Base-by-base conservation (phyloP, 257 asterid genomes). In the Fraxinus quadrangulata region DNA sequence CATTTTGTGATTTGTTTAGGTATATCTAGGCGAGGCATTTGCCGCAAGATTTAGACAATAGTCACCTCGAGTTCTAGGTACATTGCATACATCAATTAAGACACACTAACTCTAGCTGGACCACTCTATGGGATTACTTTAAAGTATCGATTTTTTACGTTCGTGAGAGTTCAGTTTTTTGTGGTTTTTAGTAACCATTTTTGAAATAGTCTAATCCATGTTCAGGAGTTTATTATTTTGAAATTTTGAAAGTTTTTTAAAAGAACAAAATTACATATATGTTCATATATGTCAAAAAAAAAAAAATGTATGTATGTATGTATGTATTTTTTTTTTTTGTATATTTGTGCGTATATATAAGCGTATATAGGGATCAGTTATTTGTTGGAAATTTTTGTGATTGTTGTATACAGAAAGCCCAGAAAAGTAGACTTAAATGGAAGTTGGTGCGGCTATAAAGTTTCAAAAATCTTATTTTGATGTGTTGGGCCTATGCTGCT, bases 391-490 rank as follows among this genome's bases (percentile, higher is more conserved):
- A 26, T 16, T 12, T 71, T n/a, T 78, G 7, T 24, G 23, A 5
- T 42, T 70, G 5, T 70, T 13, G 19, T 40, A 16, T 51, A 8
- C 21, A 56, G 11, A 11, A 7, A n/a, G 2, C 21, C 30, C 49
- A 67, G 33, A 26, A 14, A 49, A 11, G 0, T 54, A n/a, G 42
- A 28, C 17, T 9, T 17, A 9, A 39, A 31, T 11, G 86, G 81
- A 77, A 11, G 23, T 30, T 2, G 42, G 5, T 19, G 78, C 1
- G 3, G 72, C 56, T 67, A 79, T 66, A 13, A 85, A 87, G 70
- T 75, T 88, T 19, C 82, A 93, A 81, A 93, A 96, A 47, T 93
- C 96, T 80, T 96, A 96, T 66, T 90, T 96, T 6, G 98, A 96
- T 75, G 98, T 96, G 0, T 31, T 96, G 85, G 99, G 99, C 1